These are phyloP conservation scores for Starmerella floris DNA, from an alignment of 805 yeast species.

Conservation along the genomic window DNA sequence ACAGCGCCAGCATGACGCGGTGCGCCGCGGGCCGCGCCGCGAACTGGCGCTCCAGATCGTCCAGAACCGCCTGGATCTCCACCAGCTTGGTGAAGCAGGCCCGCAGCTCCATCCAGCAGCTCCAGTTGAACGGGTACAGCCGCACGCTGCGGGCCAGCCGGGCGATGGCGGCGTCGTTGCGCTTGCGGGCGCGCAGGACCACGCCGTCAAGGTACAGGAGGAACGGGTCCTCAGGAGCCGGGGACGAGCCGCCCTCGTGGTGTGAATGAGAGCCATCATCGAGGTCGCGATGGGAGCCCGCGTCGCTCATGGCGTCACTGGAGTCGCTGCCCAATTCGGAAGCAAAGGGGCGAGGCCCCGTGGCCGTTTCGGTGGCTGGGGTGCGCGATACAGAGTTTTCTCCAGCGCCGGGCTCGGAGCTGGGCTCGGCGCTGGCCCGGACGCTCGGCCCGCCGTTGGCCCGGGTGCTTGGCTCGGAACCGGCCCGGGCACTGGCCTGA, in stretches of 20 bases:
- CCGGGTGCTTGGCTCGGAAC: no score
- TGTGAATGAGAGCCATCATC: no score
- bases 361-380: no score
- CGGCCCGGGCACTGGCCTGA: no score
- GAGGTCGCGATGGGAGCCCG: no score
- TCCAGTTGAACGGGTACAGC: constrained; percentile 78
- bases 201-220: constrained; percentile 62
- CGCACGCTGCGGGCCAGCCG: constrained; percentile 48
- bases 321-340: no score
- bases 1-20: constrained; percentile 38
- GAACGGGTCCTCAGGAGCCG: constrained; percentile 33
- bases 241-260: neutral
- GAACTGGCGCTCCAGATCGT: neutral
- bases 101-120: constrained; percentile 75
- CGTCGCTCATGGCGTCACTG: no score
- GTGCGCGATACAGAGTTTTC: no score
- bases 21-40: neutral
- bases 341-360: no score
- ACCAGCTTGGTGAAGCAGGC: constrained; percentile 36
- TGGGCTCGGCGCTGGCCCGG: no score
- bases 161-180: constrained; percentile 46
- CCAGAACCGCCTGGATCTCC: constrained; percentile 7
- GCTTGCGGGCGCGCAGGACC: constrained; percentile 48
- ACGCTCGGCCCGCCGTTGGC: no score
- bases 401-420: no score